Evolutionary conservation across 139 green algal species (phyloP), one percentile per base, ranked within the genome.

Genomic region (Yamagishiella unicocca): DNA sequence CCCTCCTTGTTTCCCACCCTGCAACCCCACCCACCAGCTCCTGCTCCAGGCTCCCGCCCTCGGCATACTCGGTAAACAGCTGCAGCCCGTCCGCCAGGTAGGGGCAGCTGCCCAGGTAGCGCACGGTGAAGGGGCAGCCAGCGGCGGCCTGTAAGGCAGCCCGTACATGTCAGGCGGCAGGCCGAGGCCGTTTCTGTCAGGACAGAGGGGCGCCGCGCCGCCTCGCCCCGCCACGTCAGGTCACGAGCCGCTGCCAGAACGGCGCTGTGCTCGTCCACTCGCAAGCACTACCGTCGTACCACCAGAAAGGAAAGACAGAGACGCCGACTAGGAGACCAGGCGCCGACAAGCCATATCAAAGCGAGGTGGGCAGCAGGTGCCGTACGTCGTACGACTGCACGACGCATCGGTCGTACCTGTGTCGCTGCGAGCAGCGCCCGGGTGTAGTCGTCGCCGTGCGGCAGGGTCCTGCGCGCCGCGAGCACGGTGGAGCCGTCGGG

Each of bases 381-480:
- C n/a, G n/a, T n/a, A n/a, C n/a, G n/a, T n/a, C n/a, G n/a, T n/a
- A n/a, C n/a, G n/a, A n/a, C n/a, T n/a, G n/a, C n/a, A n/a, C n/a
- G n/a, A n/a, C 58, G 22, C 21, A 37, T 14, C 37, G 25, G 6
- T 2, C 38, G 6, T 22, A 68, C 75, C 75, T 82, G 50, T 50
- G 68, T 22, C 31, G 50, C 50, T 50, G 25, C 33, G 8, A 62
- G 19, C 75, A 53, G 31, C 46, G 9, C 55, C 5, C 50, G n/a
- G 31, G 50, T 29, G 46, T 50, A 27, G 22, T 27, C 53, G 50
- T 50, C 53, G 5, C 35, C 1, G 8, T 31, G 21, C 2, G 33
- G 33, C 75, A 82, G 50, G 17, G 50, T 82, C 75, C 68, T 82
- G 31, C 75, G 50, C 12, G 31, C 75, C 50, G 50, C 50, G n/a